These are phyloP conservation scores for Nematodospora valgi DNA, from an alignment of 805 yeast species.

Conservation along the genomic window DNA sequence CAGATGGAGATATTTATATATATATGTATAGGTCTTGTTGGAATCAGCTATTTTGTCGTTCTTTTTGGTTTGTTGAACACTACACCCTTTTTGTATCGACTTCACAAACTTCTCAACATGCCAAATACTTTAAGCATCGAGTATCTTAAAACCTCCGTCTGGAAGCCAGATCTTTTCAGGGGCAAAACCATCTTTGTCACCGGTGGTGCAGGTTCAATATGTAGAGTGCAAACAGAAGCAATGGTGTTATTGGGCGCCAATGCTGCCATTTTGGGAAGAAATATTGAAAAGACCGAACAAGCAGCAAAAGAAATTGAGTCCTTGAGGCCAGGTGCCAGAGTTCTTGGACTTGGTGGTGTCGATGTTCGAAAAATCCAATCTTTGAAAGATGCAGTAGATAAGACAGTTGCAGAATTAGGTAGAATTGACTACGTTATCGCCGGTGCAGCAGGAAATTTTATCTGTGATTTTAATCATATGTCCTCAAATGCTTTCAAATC, in stretches of 20 bases:
- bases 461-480: conserved; percentile 73
- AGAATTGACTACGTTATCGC: conserved; percentile 83
- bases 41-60: too few species aligned
- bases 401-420: conserved; percentile 67
- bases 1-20: too few species aligned
- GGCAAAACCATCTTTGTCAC: conserved; percentile 89
- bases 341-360: conserved; percentile 64
- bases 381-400: conserved; percentile 60
- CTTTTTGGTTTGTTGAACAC: too few species aligned
- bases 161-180: conserved; percentile 65
- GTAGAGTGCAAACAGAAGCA: conserved; percentile 86
- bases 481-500: conserved; percentile 86
- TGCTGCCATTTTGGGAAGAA: conserved; percentile 84
- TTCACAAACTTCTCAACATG: conserved; percentile 3
- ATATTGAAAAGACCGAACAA: conserved; percentile 55
- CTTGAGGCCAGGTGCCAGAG: conserved; percentile 59
- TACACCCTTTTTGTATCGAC: too few species aligned
- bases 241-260: conserved; percentile 79
- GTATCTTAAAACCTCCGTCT: conserved; percentile 24
- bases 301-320: conserved; percentile 66
- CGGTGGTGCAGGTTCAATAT: conserved; percentile 96
- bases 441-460: conserved; percentile 95
- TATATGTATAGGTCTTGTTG: too few species aligned
- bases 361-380: conserved; percentile 74
- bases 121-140: conserved; percentile 28